Evolutionary conservation across 2,329 filamentous ascomycete genomes (phyloP), one percentile per base, ranked within the genome.

Genomic region (Talaromyces piceae): DNA sequence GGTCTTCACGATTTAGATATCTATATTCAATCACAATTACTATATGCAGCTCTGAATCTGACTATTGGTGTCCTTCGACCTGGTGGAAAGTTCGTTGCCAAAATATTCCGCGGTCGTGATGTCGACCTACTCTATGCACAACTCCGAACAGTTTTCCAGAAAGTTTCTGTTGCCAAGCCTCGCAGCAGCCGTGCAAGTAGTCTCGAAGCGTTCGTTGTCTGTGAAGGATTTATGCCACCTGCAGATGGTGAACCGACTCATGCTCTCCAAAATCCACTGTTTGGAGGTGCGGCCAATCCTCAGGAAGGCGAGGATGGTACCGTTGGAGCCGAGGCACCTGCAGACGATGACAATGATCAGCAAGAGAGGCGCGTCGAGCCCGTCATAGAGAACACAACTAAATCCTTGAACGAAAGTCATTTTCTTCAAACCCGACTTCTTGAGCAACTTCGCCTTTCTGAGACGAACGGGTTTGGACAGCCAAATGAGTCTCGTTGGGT

Each of bases 1-100:
- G 93, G 93, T 18, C 78, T 98, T 1, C 93, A 98, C 68, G 93
- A 98, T 67, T 81, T 98, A 30, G 93, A 98, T 70, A 97, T 97
- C 59, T 98, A 98, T 70, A 88, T 98, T 16, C 93, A 98, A 71
- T 91, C 88, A 7, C 93, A 97, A 70, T 79, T 98, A 7, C 84
- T 98, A 46, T 96, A 94, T 69, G 89, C 91, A 0, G 93, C 93
- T 0, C 80, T 98, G 18, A 95, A 96, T 67, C 81, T 98, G 2
- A 90, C 93, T 0, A 81, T 96, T 11, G 95, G 91, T 65, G 90
- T 98, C 11, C 80, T 98, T 20, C 87, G 87, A 54, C 91, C 91
- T 0, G 93, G 93, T 41, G 93, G 93, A 56, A 95, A 89, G 63
- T 98, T 98, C 61, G 91, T 98, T 6, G 93, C 93, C 54, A 98